Percentiles rank a stretch among this genome's conserved stretches.
These are phyloP conservation scores for Aspergillus pseudoterreus DNA, from an alignment of 2,329 filamentous ascomycete genomes.

Conservation along the genomic window DNA sequence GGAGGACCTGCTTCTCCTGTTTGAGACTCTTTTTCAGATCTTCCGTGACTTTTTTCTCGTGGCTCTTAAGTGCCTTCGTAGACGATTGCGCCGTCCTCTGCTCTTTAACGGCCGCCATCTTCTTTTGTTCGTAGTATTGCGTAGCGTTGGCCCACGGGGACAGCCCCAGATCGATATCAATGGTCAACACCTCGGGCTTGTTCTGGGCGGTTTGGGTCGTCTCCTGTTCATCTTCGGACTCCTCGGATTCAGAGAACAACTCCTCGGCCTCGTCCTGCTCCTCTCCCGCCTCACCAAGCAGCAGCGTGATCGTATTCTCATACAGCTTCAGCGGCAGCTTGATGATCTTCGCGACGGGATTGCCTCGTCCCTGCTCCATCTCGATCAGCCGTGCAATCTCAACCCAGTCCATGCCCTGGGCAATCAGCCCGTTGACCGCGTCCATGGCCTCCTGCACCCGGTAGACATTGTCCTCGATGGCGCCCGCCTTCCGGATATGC, in stretches of 20 bases:
- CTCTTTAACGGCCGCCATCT: slow-evolving; percentile 77
- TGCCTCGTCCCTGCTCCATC: slow-evolving; percentile 73
- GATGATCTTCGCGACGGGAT: slow-evolving; percentile 83
- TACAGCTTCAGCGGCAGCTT: slow-evolving; percentile 81
- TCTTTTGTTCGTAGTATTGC: slow-evolving; percentile 88
- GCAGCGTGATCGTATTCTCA: slow-evolving; percentile 82
- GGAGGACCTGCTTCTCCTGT: slow-evolving; percentile 82
- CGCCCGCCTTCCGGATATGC: slow-evolving; percentile 82
- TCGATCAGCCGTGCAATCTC: slow-evolving; percentile 86
- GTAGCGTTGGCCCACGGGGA: slow-evolving; percentile 86
- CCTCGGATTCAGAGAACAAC: slow-evolving; percentile 58
- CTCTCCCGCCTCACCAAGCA: slow-evolving; percentile 67
- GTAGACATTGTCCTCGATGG: slow-evolving; percentile 86
- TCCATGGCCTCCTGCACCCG: slow-evolving; percentile 89
- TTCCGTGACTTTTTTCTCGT: slow-evolving; percentile 80
- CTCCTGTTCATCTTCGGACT: slow-evolving; percentile 33
- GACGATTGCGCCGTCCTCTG: slow-evolving; percentile 82
- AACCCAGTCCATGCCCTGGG: slow-evolving; percentile 96
- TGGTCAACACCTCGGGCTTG: slow-evolving; percentile 50
- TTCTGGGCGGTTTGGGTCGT: slow-evolving; percentile 16
- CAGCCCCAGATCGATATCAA: slow-evolving; percentile 81
- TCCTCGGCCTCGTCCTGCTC: slow-evolving; percentile 64
- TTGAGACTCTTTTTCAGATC: slow-evolving; percentile 86
- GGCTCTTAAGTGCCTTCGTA: slow-evolving; percentile 77
- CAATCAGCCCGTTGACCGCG: slow-evolving; percentile 86